Evolutionary conservation across 208 protist genomes (phyloP), one percentile per base, ranked within the genome.

Genomic region (Herpetomonas samuelpessoai): DNA sequence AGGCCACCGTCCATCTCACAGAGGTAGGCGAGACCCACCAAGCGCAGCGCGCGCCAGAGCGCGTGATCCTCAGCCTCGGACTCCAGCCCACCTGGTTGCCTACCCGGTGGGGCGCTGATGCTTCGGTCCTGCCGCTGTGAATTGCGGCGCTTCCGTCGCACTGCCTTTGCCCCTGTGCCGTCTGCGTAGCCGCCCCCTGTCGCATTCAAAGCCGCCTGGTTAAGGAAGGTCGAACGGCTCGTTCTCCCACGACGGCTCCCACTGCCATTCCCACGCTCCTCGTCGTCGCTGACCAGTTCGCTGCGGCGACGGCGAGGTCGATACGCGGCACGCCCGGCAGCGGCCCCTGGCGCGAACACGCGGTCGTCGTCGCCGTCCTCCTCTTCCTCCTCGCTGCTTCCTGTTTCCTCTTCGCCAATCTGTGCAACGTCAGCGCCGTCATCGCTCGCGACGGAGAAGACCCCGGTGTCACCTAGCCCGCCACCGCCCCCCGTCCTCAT

Each of bases 21-120:
- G 22, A 59, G 46, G 19, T 52, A 30, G 50, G 75, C 65, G 1
- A 90, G 68, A 1, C 72, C 73, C 0, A 84, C 79, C 7, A 57
- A 57, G 12, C 62, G 57, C 60, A 90, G 60, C 25, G 79, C 79
- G 2, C 54, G 50, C 83, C 83, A 90, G 24, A 90, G 59, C 31
- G 35, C 68, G 6, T 56, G 69, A 58, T 86, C 79, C 38, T 75
- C 54, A 6, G 65, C 41, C 9, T 45, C 57, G 3, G 7, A 14
- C 3, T 21, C 51, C 7, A 39, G 2, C 2, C 22, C 41, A 16
- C 31, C 2, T 4, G 21, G 22, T 7, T 30, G 38, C 7, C 18
- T 16, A 3, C 18, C 45, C 18, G n/a, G 41, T 19, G 45, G 46
- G 6, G 46, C 45, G 9, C 31, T 47, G 3, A 19, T 31, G 30